Evolutionary conservation across 2,329 filamentous ascomycete species (phyloP).

Genomic region (Metarhizium brunneum): DNA sequence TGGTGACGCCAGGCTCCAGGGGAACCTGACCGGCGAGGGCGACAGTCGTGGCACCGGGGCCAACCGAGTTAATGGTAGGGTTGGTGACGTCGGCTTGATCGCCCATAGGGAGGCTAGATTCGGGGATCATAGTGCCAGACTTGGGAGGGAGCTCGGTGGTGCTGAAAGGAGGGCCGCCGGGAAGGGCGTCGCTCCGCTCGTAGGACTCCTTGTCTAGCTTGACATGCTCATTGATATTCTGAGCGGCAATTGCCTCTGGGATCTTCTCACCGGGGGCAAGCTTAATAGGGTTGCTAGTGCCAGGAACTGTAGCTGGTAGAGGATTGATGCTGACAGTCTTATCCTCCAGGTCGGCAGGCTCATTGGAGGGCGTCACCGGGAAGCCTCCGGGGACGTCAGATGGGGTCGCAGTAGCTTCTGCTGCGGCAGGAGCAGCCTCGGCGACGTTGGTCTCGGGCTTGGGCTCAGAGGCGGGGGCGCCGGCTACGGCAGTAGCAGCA

Average conservation of each 20-base stretch:
- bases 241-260: constrained; percentile 58
- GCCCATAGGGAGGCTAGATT: constrained; percentile 67
- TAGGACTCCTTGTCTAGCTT: constrained; percentile 79
- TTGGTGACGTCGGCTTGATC: constrained; percentile 31
- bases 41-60: constrained; percentile 55
- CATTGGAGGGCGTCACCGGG: constrained; percentile 57
- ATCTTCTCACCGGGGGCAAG: constrained; percentile 74
- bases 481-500: neutral
- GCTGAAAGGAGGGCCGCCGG: constrained; percentile 26
- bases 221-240: constrained; percentile 62
- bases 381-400: constrained; percentile 35
- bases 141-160: constrained; percentile 45
- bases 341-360: constrained; percentile 39
- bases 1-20: constrained; percentile 35
- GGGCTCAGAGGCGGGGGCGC: neutral
- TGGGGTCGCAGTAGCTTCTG: constrained; percentile 17
- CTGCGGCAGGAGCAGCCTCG: neutral
- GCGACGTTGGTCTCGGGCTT: neutral
- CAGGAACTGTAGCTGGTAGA: constrained; percentile 47
- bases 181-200: constrained; percentile 63
- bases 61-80: constrained; percentile 35
- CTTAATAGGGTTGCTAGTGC: constrained; percentile 68
- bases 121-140: constrained; percentile 61
- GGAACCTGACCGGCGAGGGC: constrained; percentile 60
- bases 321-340: constrained; percentile 51